Conservation (phyloP, 805 yeast genomes). For the Clavispora phyllophila region DNA sequence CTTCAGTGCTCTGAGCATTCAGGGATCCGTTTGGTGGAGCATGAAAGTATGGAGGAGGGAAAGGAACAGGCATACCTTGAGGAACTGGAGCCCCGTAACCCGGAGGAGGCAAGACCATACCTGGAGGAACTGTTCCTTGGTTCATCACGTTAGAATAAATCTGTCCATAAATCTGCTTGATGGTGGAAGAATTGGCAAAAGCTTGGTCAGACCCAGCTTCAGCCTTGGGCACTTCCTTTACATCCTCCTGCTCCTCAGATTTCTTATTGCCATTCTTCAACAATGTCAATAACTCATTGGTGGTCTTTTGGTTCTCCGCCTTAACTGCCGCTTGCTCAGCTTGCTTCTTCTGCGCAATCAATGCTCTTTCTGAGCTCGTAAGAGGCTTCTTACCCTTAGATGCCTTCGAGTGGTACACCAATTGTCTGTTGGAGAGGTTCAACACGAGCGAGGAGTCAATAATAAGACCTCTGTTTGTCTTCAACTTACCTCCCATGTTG, state of each 20-base stretch:
- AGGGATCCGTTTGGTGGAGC: constrained; percentile 10
- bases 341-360: not conserved
- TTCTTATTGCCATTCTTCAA: constrained; percentile 17
- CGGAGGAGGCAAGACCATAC: constrained; percentile 1
- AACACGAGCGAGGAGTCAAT: constrained; percentile 78
- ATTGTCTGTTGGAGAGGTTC: constrained; percentile 70
- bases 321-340: constrained; percentile 5
- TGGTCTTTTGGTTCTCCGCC: constrained; percentile 7
- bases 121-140: constrained; percentile 24
- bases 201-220: constrained; percentile 14
- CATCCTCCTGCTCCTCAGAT: not conserved
- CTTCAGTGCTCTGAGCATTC: not conserved
- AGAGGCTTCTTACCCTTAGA: constrained; percentile 38
- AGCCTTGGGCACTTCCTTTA: not conserved
- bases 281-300: constrained; percentile 28
- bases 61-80: constrained; percentile 32
- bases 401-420: constrained; percentile 69
- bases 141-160: constrained; percentile 40
- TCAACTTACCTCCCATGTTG: constrained; percentile 70
- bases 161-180: constrained; percentile 39
- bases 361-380: constrained; percentile 15
- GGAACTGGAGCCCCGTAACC: constrained; percentile 13
- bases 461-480: constrained; percentile 75
- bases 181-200: constrained; percentile 23
- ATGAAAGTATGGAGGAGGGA: constrained; percentile 31